phyloP scores from a whole-genome alignment of 2,329 filamentous ascomycete species.

The Ophiostoma triangulosporum region DNA sequence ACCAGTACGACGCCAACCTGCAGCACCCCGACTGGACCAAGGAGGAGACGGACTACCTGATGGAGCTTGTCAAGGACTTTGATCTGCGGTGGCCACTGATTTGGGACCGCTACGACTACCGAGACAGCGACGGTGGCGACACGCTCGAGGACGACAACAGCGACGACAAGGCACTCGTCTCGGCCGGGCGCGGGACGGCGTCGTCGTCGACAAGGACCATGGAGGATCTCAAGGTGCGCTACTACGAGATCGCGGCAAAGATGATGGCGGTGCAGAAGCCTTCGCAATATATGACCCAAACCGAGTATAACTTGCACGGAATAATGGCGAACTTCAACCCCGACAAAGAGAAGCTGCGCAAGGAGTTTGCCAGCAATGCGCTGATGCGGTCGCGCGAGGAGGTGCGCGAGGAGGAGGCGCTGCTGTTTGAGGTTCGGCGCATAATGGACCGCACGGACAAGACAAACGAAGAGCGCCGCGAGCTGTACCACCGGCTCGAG shows the following conservation, averaged over 20 bases:
- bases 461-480: slow-evolving; percentile 76
- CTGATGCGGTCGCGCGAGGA: slow-evolving; percentile 74
- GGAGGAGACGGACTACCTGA: slow-evolving; percentile 86
- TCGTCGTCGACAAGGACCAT: slow-evolving; percentile 41
- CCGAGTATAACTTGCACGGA: slow-evolving; percentile 73
- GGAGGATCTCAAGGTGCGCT: slow-evolving; percentile 84
- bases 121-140: slow-evolving; percentile 30
- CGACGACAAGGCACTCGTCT: slow-evolving; percentile 9
- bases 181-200: slow-evolving; percentile 17
- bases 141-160: slow-evolving; percentile 18
- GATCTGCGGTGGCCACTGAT: slow-evolving; percentile 86
- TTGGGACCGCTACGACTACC: slow-evolving; percentile 81
- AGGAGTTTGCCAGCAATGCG: slow-evolving; percentile 69
- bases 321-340: slow-evolving; percentile 80
- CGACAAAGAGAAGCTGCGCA: slow-evolving; percentile 62
- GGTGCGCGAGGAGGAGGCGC: slow-evolving; percentile 77
- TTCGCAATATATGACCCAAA: slow-evolving; percentile 71
- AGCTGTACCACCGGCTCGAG: slow-evolving; percentile 77
- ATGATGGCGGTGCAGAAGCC: slow-evolving; percentile 72
- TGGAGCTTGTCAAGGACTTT: slow-evolving; percentile 60
- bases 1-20: slow-evolving; percentile 68
- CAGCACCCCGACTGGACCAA: slow-evolving; percentile 70
- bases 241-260: slow-evolving; percentile 74
- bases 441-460: slow-evolving; percentile 78
- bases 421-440: slow-evolving; percentile 81